These are phyloP conservation scores for Lodderomyces jiufengensis DNA, from an alignment of 1,139 yeast species.

Conservation along the genomic window DNA sequence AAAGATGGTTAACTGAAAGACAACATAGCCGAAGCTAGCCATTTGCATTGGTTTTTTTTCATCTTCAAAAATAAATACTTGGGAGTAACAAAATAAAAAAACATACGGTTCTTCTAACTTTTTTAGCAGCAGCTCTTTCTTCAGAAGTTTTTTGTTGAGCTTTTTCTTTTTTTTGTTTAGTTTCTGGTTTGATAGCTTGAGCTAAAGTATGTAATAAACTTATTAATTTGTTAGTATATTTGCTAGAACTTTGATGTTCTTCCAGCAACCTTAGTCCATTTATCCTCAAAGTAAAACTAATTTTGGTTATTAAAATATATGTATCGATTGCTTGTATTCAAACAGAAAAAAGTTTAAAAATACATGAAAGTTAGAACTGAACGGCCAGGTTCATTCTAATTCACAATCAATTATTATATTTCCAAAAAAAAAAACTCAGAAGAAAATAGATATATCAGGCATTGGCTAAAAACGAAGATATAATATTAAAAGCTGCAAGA, in stretches of 20 bases:
- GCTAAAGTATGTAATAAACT: slow-evolving; percentile 25
- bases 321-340: slow-evolving; percentile 14
- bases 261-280: slow-evolving; percentile 7
- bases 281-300: slow-evolving; percentile 6
- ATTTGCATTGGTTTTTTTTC: slow-evolving; percentile 56
- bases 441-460: slow-evolving; percentile 51
- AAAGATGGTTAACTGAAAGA: slow-evolving; percentile 98
- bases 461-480: slow-evolving; percentile 37
- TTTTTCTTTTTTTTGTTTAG: slow-evolving; percentile 92
- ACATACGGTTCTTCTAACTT: slow-evolving; percentile 88
- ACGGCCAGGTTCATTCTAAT: slow-evolving; percentile 44
- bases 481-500: slow-evolving; percentile 37
- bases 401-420: slow-evolving; percentile 22
- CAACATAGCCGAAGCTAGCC: slow-evolving; percentile 92
- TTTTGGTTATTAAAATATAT: slow-evolving; percentile 12
- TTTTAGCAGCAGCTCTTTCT: slow-evolving; percentile 84
- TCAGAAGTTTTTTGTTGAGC: slow-evolving; percentile 84
- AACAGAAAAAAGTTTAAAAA: slow-evolving; percentile 24
- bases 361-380: slow-evolving; percentile 37
- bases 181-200: slow-evolving; percentile 64
- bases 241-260: slow-evolving; percentile 5
- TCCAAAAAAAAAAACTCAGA: slow-evolving; percentile 28
- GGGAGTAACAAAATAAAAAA: too few species aligned
- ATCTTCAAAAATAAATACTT: slow-evolving; percentile 52
- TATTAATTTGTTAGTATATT: slow-evolving; percentile 32